Evolutionary conservation across 1,284 basidiomycete genomes (phyloP), one percentile per base, ranked within the genome.

Genomic region (Cerioporus squamosus): DNA sequence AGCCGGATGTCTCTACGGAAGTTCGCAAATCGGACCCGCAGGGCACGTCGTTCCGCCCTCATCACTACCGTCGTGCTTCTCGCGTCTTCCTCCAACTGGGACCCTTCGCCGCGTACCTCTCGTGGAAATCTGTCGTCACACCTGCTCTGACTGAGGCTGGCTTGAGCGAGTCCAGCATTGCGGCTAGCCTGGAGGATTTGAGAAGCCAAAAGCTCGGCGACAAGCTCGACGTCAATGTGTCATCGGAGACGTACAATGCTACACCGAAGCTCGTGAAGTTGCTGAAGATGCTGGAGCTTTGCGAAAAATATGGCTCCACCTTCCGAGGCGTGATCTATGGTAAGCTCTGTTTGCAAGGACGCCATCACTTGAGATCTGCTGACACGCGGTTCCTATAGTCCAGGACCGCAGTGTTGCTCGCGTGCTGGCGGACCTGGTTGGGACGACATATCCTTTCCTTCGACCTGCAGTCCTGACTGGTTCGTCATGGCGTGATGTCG

Each of bases 281-380:
- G 17, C 73, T 87, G 4, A 79, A 88, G 53, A 70, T 84, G 45
- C 72, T 92, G 44, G 79, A 79, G 51, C 75, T 80, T 3, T 87
- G 81, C 66, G 74, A 78, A 53, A 70, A 76, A 15, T 77, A 82
- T 42, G 83, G 81, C 7, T 78, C 82, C 50, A 65, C 68, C 2
- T 90, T 92, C 66, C 81, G 87, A 44, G 86, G 82, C 14, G 77
- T 91, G 29, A 70, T 92, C 26, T 80, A 90, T 64, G 88, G 90
- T 90, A 49, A 42, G 40, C 51, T 73, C 55, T 44, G 56, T 12
- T 24, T 43, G 26, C 3, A 15, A 10, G 33, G 10, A 36, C n/a
- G n/a, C n/a, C n/a, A n/a, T n/a, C n/a, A n/a, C n/a, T n/a, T n/a
- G n/a, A n/a, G n/a, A n/a, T n/a, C n/a, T 3, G 33, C 33, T 36